Conservation (phyloP, 306 rosid genomes). For the Pyrus betulifolia region DNA sequence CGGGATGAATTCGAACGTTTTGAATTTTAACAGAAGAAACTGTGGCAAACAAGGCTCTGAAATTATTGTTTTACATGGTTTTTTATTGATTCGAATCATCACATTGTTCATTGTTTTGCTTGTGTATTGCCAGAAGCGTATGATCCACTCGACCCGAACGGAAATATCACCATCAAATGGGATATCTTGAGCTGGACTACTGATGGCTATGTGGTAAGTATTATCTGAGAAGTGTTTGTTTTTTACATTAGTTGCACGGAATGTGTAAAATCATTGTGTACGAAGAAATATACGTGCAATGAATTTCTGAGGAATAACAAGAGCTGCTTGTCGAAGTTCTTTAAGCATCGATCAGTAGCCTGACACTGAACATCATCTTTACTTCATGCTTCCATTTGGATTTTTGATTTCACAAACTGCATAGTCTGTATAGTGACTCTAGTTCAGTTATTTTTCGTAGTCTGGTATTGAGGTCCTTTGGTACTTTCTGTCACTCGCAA, state of each 20-base stretch:
- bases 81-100: background rate
- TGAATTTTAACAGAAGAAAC: background rate
- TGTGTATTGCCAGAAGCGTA: slow-evolving; percentile 58
- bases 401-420: background rate
- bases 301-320: background rate
- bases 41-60: background rate
- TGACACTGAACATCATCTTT: background rate
- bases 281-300: background rate
- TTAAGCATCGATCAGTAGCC: background rate
- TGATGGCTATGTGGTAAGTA: slow-evolving; percentile 76
- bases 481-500: background rate
- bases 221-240: background rate
- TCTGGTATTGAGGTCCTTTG: background rate
- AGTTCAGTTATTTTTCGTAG: background rate
- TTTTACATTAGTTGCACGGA: background rate
- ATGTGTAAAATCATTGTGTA: background rate
- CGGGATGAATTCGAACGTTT: background rate
- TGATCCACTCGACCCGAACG: slow-evolving; percentile 81
- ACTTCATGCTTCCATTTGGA: background rate
- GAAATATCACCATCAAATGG: slow-evolving; percentile 75
- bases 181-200: slow-evolving; percentile 62
- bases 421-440: background rate
- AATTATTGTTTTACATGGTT: background rate
- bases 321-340: background rate
- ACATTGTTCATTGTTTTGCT: background rate